A percentile compares a stretch with the other conserved stretches of the same genome.
These are phyloP conservation scores for Chytridium lagenaria DNA, from an alignment of 371 early-diverging fungal genomes.

Conservation along the genomic window DNA sequence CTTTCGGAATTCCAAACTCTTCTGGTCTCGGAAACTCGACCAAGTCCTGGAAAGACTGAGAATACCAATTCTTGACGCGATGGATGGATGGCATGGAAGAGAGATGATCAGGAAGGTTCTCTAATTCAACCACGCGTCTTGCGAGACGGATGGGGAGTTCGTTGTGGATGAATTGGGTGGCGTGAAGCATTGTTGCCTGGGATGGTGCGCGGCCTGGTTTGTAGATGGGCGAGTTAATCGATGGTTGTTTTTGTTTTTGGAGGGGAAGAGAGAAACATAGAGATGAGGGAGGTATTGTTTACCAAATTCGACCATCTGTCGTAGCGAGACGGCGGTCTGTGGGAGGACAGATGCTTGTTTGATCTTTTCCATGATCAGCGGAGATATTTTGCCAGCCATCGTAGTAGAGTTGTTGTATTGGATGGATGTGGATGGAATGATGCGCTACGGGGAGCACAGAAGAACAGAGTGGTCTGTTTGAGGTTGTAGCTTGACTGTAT, in stretches of 20 bases:
- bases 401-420: too few relatives aligned
- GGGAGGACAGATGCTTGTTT: slow-evolving; percentile 62
- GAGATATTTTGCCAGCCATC: slow-evolving; percentile 9
- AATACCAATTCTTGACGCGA: slow-evolving; percentile 94
- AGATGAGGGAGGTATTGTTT: slow-evolving; percentile 2
- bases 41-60: slow-evolving; percentile 88
- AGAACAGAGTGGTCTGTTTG: too few relatives aligned
- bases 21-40: slow-evolving; percentile 73
- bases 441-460: too few relatives aligned
- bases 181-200: slow-evolving; percentile 82
- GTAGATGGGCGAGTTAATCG: background rate
- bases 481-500: too few relatives aligned
- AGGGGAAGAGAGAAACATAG: background rate
- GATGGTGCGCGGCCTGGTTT: slow-evolving; percentile 78
- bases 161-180: slow-evolving; percentile 90
- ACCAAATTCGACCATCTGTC: slow-evolving; percentile 95
- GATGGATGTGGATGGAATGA: too few relatives aligned
- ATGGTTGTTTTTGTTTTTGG: background rate
- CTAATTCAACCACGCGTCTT: slow-evolving; percentile 94
- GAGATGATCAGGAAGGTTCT: slow-evolving; percentile 84
- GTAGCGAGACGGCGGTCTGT: slow-evolving; percentile 89
- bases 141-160: slow-evolving; percentile 97
- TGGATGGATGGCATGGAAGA: slow-evolving; percentile 90
- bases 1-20: slow-evolving; percentile 42
- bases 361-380: slow-evolving; percentile 41